Evolutionary conservation across 345 rosid species (phyloP), one percentile per base, ranked within the genome.

Genomic region (Pelargonium nanum): DNA sequence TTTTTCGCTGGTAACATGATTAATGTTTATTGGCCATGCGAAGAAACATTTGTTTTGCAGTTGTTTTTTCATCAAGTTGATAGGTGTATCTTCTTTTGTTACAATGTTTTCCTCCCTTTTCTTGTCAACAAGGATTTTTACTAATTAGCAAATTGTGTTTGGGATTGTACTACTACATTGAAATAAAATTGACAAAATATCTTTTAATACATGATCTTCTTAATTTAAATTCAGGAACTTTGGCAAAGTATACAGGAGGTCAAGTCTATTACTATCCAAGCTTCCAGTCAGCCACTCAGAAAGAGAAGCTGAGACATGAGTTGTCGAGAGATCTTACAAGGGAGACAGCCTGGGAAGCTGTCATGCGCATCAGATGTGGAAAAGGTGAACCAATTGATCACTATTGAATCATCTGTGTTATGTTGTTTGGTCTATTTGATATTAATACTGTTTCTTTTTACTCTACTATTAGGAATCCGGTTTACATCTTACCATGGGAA

Each of bases 301-400:
- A 87, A 67, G 89, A 86, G 73, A 94, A 80, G 79, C 70, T 90
- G 80, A 88, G 87, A 62, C 85, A 85, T 67, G 99, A 94, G 76
- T 71, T 94, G 62, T 74, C 86, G 61, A 83, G 97, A 79, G 99
- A 94, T 78, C 95, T 94, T 63, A 94, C 88, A 0, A 83, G 97
- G 75, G 99, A 94, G 83, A 94, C 99, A 71, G 97, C 96, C 45
- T 94, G 99, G 99, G 99, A 94, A 80, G 82, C 97, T n/a, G 99
- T 90, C 54, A 85, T 94, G 99, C 88, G 99, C 52, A 66, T 94
- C 74, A 83, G 99, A 90, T 94, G 97, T 74, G 99, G 99, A 80
- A 94, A 94, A 86, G 97, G 99, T 90, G 40, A 53, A 72, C 52
- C n/a, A 26, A 23, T 64, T 70, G 60, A 26, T 55, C 55, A 28